These are phyloP conservation scores for Cercospora zeae-maydis DNA, from an alignment of 2,329 filamentous ascomycete species.

Conservation along the genomic window DNA sequence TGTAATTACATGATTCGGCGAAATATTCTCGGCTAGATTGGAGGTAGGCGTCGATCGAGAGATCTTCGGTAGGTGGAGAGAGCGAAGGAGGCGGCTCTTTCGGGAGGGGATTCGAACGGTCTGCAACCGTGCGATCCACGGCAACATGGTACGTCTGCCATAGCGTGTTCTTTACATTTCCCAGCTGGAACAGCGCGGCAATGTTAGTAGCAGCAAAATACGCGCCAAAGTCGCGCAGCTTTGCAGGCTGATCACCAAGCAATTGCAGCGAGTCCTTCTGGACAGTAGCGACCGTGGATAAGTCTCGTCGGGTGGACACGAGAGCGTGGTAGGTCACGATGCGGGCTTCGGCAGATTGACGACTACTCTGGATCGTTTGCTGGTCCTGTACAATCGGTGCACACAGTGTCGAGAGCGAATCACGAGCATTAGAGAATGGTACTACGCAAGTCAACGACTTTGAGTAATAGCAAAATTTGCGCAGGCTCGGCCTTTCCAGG, in stretches of 20 bases:
- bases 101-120: background rate
- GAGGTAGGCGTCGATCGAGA: background rate
- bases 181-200: conserved; percentile 54
- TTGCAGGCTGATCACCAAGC: conserved; percentile 57
- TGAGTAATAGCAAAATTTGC: conserved; percentile 69
- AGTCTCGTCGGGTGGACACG: conserved; percentile 55
- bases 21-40: conserved; percentile 16
- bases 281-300: conserved; percentile 47
- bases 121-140: conserved; percentile 16
- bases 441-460: conserved; percentile 67
- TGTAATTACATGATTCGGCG: conserved; percentile 25
- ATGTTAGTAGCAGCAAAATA: conserved; percentile 58
- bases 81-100: background rate
- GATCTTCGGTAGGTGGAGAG: background rate
- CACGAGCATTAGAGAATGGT: conserved; percentile 64
- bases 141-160: conserved; percentile 36
- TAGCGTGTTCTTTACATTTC: conserved; percentile 49
- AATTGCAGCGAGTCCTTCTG: conserved; percentile 50
- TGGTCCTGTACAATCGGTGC: conserved; percentile 45
- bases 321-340: conserved; percentile 64
- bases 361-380: conserved; percentile 34
- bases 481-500: conserved; percentile 65
- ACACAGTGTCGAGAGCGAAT: conserved; percentile 68
- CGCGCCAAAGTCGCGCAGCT: conserved; percentile 43
- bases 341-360: conserved; percentile 51